These are phyloP conservation scores for Boletales sp. DNA, from an alignment of 768 basidiomycete genomes.

Conservation along the genomic window DNA sequence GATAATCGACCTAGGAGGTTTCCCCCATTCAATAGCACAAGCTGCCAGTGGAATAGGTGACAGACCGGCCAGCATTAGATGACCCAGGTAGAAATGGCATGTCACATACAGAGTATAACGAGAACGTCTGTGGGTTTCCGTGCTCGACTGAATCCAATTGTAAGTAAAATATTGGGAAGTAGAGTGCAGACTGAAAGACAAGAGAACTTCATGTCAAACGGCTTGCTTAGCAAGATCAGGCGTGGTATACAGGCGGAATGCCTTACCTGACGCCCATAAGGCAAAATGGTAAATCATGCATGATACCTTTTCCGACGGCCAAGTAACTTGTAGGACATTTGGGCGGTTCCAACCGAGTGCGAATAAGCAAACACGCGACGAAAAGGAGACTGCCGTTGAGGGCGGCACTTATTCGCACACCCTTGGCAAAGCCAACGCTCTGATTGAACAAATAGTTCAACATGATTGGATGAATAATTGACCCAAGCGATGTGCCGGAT, in stretches of 20 bases:
- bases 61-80: neutral
- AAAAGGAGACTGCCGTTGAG: slow-evolving; percentile 37
- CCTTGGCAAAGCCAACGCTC: slow-evolving; percentile 38
- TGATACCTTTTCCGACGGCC: slow-evolving; percentile 11
- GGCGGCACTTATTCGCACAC: slow-evolving; percentile 47
- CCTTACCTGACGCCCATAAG: slow-evolving; percentile 21
- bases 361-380: slow-evolving; percentile 29
- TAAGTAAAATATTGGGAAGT: slow-evolving; percentile 53
- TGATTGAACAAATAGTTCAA: slow-evolving; percentile 27
- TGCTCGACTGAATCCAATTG: slow-evolving; percentile 51
- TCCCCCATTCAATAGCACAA: slow-evolving; percentile 51
- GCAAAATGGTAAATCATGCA: slow-evolving; percentile 15
- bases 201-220: slow-evolving; percentile 7
- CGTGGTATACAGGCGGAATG: neutral
- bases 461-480: slow-evolving; percentile 26
- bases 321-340: slow-evolving; percentile 13
- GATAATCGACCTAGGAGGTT: slow-evolving; percentile 50
- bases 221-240: neutral
- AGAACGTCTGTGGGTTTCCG: slow-evolving; percentile 42
- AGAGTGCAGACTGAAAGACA: slow-evolving; percentile 37
- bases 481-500: slow-evolving; percentile 34
- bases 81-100: neutral
- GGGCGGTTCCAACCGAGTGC: slow-evolving; percentile 38
- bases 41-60: slow-evolving; percentile 21
- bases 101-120: slow-evolving; percentile 50